Conservation (phyloP, 768 basidiomycete genomes). For the Mycena galericulata region DNA sequence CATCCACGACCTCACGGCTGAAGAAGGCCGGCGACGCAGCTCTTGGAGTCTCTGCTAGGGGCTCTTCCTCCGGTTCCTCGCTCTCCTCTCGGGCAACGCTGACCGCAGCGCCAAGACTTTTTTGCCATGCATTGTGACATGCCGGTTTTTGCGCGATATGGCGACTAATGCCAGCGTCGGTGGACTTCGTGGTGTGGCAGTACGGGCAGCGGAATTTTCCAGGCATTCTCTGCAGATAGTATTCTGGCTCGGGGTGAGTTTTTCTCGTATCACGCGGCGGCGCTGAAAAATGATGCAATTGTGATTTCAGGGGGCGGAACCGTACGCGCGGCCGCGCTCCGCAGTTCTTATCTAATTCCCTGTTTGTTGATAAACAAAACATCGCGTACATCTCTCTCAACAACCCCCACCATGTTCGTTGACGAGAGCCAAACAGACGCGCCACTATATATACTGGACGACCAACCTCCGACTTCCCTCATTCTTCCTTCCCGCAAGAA, state of each 20-base stretch:
- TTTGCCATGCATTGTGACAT: not conserved
- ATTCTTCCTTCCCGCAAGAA: not conserved
- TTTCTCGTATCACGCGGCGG: not conserved
- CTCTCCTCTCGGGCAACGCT: not conserved
- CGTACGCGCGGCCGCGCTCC: slow-evolving; percentile 10
- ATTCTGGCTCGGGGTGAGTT: not conserved
- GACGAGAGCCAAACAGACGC: slow-evolving; percentile 7
- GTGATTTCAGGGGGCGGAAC: slow-evolving; percentile 9
- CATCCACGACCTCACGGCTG: not conserved
- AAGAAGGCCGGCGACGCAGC: not conserved
- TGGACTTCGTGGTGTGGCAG: not conserved
- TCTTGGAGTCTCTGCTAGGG: not conserved
- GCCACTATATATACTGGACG: not conserved
- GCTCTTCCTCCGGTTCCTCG: not conserved
- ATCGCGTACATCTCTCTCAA: slow-evolving; percentile 11
- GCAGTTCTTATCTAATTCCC: not conserved
- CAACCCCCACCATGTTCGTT: slow-evolving; percentile 9
- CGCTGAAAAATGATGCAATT: not conserved
- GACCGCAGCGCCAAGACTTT: slow-evolving; percentile 1
- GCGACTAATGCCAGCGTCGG: not conserved
- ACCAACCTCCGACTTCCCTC: not conserved
- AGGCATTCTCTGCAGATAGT: not conserved
- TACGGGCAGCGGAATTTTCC: slow-evolving; percentile 6
- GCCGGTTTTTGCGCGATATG: slow-evolving; percentile 1
- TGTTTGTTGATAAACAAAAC: slow-evolving; percentile 1